These are phyloP conservation scores for Panicum virgatum DNA, from an alignment of 202 grass and related monocot genomes.

Conservation along the genomic window DNA sequence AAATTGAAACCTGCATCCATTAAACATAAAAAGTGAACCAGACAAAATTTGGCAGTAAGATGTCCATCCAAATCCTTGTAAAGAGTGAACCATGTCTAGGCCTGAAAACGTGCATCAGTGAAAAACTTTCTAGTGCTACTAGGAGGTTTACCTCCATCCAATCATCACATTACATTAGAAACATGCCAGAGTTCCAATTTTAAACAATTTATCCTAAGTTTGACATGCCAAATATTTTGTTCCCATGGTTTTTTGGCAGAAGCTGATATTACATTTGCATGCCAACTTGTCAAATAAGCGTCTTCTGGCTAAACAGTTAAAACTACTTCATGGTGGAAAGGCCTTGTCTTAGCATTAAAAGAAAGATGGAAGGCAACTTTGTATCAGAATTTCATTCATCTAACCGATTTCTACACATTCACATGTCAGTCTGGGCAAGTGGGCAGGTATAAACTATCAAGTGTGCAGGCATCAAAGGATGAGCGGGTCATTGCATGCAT, in stretches of 20 bases:
- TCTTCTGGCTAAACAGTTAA: neutral
- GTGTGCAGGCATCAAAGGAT: neutral
- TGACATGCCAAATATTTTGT: conserved; percentile 20
- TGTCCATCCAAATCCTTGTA: neutral
- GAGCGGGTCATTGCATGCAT: neutral
- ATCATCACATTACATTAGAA: neutral
- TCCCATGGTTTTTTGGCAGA: neutral
- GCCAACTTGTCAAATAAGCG: neutral
- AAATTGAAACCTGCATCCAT: conserved; percentile 91
- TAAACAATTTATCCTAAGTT: conserved; percentile 11
- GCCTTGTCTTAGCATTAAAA: conserved; percentile 7
- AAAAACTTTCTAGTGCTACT: conserved; percentile 6
- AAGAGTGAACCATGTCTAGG: conserved; percentile 2
- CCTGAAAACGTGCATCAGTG: neutral
- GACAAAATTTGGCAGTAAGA: conserved; percentile 2
- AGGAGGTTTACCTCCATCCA: neutral
- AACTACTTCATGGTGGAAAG: neutral
- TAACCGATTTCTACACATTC: conserved; percentile 2
- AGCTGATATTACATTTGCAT: neutral
- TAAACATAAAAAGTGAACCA: conserved; percentile 18
- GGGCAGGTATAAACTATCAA: neutral
- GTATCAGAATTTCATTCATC: neutral
- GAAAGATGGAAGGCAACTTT: conserved; percentile 1
- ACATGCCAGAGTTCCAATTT: neutral
- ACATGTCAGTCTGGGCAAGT: neutral